Conservation (phyloP, 1,284 basidiomycete species). For the Microbotryum scabiosae region DNA sequence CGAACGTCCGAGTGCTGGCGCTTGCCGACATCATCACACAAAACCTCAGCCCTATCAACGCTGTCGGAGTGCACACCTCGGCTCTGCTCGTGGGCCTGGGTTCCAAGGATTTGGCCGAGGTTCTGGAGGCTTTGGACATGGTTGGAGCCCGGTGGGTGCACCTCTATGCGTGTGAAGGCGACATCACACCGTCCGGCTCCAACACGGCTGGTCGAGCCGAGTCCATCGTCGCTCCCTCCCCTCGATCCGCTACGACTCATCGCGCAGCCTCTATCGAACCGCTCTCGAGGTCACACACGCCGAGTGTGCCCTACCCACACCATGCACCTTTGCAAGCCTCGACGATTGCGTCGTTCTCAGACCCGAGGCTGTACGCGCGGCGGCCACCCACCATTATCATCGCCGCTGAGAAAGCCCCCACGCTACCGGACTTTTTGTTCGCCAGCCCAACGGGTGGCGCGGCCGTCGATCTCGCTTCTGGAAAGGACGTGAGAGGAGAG, state of each 20-base stretch:
- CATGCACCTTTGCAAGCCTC: constrained; percentile 15
- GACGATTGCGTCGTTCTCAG: constrained; percentile 10
- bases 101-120: constrained; percentile 15
- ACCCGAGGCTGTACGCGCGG: constrained; percentile 14
- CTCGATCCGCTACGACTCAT: neutral
- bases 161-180: constrained; percentile 15
- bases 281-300: neutral
- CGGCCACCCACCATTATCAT: constrained; percentile 28
- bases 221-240: neutral
- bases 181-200: neutral
- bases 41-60: constrained; percentile 29
- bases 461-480: constrained; percentile 16
- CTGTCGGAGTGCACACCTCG: constrained; percentile 25
- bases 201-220: neutral
- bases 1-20: constrained; percentile 29
- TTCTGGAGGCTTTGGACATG: constrained; percentile 21
- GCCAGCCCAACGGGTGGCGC: constrained; percentile 23
- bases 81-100: constrained; percentile 21
- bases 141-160: constrained; percentile 28
- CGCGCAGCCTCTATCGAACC: neutral
- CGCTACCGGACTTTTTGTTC: constrained; percentile 22
- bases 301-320: constrained; percentile 19
- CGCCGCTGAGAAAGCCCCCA: constrained; percentile 5
- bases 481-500: neutral
- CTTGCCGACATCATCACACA: constrained; percentile 30